Percentiles rank a stretch among this genome's conserved stretches.
phyloP scores from a whole-genome alignment of 2,329 filamentous ascomycete species.

The Trematosphaeria pertusa region DNA sequence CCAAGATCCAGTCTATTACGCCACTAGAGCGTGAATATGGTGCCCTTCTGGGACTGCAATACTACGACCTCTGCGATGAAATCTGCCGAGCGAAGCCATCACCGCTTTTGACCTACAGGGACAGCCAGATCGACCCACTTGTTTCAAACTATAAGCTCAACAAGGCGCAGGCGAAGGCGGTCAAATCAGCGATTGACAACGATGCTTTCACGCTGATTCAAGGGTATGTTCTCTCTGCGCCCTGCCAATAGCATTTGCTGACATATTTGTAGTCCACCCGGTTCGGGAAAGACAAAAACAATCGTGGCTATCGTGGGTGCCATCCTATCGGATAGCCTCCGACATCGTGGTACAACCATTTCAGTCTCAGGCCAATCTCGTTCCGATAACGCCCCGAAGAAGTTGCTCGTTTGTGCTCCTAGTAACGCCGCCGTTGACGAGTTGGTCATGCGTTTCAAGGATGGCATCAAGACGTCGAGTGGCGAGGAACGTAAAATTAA shows the following conservation, averaged over 20 bases:
- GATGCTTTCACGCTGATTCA: slow-evolving; percentile 97
- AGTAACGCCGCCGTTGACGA: slow-evolving; percentile 99
- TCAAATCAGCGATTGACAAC: slow-evolving; percentile 91
- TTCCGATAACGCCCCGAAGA: slow-evolving; percentile 66
- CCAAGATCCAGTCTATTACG: slow-evolving; percentile 90
- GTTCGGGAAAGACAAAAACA: slow-evolving; percentile 98
- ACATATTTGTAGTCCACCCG: slow-evolving; percentile 70
- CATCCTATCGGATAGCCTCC: slow-evolving; percentile 69
- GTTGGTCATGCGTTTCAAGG: slow-evolving; percentile 88
- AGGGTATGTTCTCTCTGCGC: slow-evolving; percentile 59
- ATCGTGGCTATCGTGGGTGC: slow-evolving; percentile 96
- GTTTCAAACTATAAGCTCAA: slow-evolving; percentile 85
- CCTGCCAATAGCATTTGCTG: slow-evolving; percentile 21
- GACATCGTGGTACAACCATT: slow-evolving; percentile 56
- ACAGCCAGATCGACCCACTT: slow-evolving; percentile 72
- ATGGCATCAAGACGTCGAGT: slow-evolving; percentile 78
- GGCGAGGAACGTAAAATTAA: slow-evolving; percentile 79
- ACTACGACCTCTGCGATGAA: slow-evolving; percentile 95
- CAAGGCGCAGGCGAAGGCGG: slow-evolving; percentile 85
- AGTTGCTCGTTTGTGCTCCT: slow-evolving; percentile 94
- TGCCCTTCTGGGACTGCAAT: slow-evolving; percentile 86
- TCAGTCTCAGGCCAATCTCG: slow-evolving; percentile 44
- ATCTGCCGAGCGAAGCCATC: slow-evolving; percentile 89
- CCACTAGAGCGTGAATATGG: slow-evolving; percentile 96
- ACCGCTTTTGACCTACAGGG: slow-evolving; percentile 80